Percentiles rank a stretch among this genome's conserved stretches.
These are phyloP conservation scores for Leccinum boreale DNA, from an alignment of 768 basidiomycete genomes.

Conservation along the genomic window DNA sequence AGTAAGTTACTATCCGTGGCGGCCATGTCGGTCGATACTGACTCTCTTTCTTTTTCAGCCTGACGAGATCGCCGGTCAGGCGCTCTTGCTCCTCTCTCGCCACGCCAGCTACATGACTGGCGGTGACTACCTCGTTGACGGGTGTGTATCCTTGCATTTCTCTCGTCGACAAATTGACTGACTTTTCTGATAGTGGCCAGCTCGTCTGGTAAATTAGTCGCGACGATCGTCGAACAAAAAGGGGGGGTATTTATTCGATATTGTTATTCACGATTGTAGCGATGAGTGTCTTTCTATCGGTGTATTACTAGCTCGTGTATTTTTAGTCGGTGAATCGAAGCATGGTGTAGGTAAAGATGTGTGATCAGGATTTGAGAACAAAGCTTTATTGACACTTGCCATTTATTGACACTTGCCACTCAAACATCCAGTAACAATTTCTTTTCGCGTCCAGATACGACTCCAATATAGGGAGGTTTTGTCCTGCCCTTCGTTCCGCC, in stretches of 20 bases:
- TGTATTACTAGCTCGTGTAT: background rate
- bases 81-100: conserved; percentile 50
- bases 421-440: too few species aligned
- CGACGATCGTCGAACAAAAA: background rate
- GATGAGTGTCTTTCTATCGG: too few species aligned
- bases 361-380: too few species aligned
- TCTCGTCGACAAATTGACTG: background rate
- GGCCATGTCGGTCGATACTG: background rate
- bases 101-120: conserved; percentile 57
- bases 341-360: background rate
- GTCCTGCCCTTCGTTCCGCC: too few species aligned
- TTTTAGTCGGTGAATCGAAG: background rate
- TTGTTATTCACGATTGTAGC: background rate
- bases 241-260: background rate
- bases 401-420: too few species aligned
- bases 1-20: conserved; percentile 22
- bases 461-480: too few species aligned
- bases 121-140: conserved; percentile 53
- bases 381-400: too few species aligned
- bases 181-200: conserved; percentile 17
- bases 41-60: conserved; percentile 33
- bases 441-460: too few species aligned
- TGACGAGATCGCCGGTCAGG: conserved; percentile 54
- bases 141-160: conserved; percentile 34
- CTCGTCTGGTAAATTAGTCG: conserved; percentile 26